phyloP scores from a whole-genome alignment of 169 alveolate genomes.

The Eimeria brunetti region DNA sequence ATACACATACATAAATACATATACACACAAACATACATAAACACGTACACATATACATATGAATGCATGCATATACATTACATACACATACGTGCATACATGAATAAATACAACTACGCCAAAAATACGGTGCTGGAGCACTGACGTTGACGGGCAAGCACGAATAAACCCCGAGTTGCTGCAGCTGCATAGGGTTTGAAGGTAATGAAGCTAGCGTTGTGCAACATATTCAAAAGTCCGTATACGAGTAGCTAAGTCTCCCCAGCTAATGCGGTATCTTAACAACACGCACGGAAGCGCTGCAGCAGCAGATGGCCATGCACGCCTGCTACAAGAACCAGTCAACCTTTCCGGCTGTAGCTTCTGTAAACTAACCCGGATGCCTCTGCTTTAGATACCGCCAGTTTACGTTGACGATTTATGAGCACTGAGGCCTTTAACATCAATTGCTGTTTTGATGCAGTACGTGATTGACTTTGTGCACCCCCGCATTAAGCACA shows the following conservation, averaged over 20 bases:
- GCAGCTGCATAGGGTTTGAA: background rate
- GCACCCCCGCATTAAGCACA: too few species aligned
- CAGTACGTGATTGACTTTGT: too few species aligned
- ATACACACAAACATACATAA: too few species aligned
- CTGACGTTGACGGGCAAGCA: background rate
- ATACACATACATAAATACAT: too few species aligned
- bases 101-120: background rate
- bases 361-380: background rate
- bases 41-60: too few species aligned
- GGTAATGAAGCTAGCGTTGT: background rate
- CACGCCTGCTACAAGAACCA: background rate
- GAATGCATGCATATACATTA: too few species aligned
- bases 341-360: background rate
- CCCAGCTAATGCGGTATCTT: background rate
- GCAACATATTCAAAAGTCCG: background rate
- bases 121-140: background rate
- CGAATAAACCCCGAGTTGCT: background rate
- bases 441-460: too few species aligned
- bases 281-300: background rate
- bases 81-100: too few species aligned
- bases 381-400: too few species aligned
- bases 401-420: too few species aligned
- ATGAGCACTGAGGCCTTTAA: too few species aligned
- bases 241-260: background rate
- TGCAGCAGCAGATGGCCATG: background rate